These are phyloP conservation scores for Eimeria zaria DNA, from an alignment of 169 alveolate genomes.

Conservation along the genomic window DNA sequence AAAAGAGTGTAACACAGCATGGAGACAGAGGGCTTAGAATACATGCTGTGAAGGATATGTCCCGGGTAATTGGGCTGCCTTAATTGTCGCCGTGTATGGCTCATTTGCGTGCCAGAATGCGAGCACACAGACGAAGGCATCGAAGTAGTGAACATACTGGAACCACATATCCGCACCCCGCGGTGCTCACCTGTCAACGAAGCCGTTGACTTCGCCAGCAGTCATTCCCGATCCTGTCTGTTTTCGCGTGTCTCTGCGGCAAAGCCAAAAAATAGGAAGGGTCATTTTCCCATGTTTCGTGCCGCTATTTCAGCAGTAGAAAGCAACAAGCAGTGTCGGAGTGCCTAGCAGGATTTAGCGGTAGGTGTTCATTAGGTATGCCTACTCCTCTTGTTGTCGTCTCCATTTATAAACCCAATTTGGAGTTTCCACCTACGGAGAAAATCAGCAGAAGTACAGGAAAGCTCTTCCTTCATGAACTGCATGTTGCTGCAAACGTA, in stretches of 20 bases:
- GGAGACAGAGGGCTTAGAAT: background rate
- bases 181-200: conserved; percentile 33
- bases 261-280: background rate
- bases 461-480: background rate
- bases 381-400: conserved; percentile 53
- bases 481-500: background rate
- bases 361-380: background rate
- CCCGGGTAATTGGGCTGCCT: background rate
- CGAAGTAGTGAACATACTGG: background rate
- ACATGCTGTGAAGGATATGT: background rate
- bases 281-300: background rate
- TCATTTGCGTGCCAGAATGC: background rate
- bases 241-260: conserved; percentile 32
- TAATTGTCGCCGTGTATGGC: background rate
- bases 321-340: background rate
- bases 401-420: conserved; percentile 41
- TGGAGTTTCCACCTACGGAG: conserved; percentile 49
- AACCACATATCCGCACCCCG: background rate
- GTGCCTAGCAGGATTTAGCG: background rate
- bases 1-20: background rate
- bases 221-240: conserved; percentile 30
- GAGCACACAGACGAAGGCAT: background rate
- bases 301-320: background rate
- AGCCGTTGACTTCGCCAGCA: conserved; percentile 52
- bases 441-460: background rate